Base-by-base conservation (phyloP, 768 basidiomycete genomes). In the Leccinellum luteum region DNA sequence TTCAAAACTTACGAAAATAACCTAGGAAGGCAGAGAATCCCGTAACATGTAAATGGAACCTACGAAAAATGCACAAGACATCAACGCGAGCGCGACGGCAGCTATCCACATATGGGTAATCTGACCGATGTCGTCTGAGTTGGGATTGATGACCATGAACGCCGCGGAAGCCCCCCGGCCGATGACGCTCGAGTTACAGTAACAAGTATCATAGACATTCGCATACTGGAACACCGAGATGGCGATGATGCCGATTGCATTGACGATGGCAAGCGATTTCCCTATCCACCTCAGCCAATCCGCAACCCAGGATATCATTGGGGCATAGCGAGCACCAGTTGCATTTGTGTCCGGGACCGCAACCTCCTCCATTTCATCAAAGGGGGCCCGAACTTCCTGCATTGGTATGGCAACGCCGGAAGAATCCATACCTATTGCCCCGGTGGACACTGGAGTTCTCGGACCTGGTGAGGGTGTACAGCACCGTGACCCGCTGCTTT, bases 31-130 rank as follows among this genome's bases (percentile, higher is more conserved):
- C 17, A 62, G 35, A 12, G 56, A 48, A 28, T 73, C 66, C 14
- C 63, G 57, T 7, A 68, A 52, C 15, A 73, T 54, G 47, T 66
- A 67, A 3, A 74, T 63, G 52, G 66, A 60, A 3, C 60, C 57
- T 4, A 70, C 60, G 35, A 69, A 75, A 19, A 65, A 15, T 0
- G 51, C 14, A 6, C 69, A 68, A 52, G 51, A 64, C 2, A 54
- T 54, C 30, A 64, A 58, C 4, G 72, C 72, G 5, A 78, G 59
- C 13, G 56, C 59, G 1, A 75, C 67, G 0, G 69, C 76, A 1
- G 74, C 73, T 41, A 71, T 67, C 76, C 77, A 78, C 6, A 72
- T 70, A 1, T n/a, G 23, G 52, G 60, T 66, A 67, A 72, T 72
- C 35, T 48, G 25, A 6, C 41, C 34, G 25, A 73, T 41, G 49